These are phyloP conservation scores for Actinomortierella wolfii DNA, from an alignment of 371 early-diverging fungal species.

Conservation along the genomic window DNA sequence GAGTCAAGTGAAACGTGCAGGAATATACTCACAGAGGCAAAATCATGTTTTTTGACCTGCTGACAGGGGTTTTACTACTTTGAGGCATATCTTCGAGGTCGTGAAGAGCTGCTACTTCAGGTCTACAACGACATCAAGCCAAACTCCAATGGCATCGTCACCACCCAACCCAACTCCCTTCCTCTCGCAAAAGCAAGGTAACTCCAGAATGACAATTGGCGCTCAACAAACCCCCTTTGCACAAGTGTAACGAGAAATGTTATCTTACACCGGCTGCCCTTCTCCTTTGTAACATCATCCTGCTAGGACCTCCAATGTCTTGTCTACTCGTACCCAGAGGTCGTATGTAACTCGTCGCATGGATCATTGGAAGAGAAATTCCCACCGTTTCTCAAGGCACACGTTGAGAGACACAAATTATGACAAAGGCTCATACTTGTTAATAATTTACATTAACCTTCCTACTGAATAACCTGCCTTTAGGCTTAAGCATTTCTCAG, in stretches of 20 bases:
- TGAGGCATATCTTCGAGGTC: constrained; percentile 72
- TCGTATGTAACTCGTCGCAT: constrained; percentile 34
- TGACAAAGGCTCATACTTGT: too few species aligned
- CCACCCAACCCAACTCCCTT: constrained; percentile 30
- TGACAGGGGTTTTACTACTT: constrained; percentile 76
- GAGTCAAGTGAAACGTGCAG: too few species aligned
- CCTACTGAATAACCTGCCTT: too few species aligned
- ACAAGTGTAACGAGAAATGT: neutral
- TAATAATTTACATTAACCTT: too few species aligned
- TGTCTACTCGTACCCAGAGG: constrained; percentile 43
- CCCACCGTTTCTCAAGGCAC: too few species aligned
- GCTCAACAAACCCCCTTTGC: constrained; percentile 7
- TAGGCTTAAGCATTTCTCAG: constrained; percentile 22
- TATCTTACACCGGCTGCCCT: neutral
- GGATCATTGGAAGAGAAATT: too few species aligned
- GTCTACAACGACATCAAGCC: constrained; percentile 51
- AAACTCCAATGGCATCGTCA: constrained; percentile 13
- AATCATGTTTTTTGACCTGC: constrained; percentile 15
- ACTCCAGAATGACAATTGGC: too few species aligned
- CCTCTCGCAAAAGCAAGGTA: constrained; percentile 30
- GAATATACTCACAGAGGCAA: too few species aligned
- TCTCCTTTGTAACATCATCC: neutral
- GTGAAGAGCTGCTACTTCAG: constrained; percentile 74
- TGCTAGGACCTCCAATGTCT: constrained; percentile 45
- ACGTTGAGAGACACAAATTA: too few species aligned